phyloP scores from a whole-genome alignment of 108 stramenopile species.

The Cyclotella cryptica region DNA sequence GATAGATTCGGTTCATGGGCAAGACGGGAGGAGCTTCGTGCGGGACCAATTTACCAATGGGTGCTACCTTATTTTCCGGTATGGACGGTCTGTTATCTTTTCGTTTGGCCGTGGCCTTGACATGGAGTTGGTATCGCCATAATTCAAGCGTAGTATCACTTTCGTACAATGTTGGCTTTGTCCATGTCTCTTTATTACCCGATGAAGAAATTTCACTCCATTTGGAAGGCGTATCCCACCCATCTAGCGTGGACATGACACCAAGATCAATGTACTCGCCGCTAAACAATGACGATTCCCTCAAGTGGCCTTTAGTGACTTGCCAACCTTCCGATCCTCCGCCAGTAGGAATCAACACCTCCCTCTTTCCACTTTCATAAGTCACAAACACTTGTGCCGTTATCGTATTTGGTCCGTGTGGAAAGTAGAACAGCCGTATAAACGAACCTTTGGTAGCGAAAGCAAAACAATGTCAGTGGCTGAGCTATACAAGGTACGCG shows the following conservation, averaged over 20 bases:
- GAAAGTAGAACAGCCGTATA: conserved; percentile 44
- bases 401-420: conserved; percentile 45
- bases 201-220: conserved; percentile 19
- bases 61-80: conserved; percentile 41
- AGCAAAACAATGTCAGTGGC: too few relatives aligned
- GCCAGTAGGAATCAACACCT: conserved; percentile 47
- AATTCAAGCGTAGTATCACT: conserved; percentile 50
- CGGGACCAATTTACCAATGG: conserved; percentile 47
- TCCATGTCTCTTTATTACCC: conserved; percentile 27
- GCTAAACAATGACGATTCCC: conserved; percentile 50
- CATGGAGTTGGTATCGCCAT: conserved; percentile 45
- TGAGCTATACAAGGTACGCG: too few relatives aligned
- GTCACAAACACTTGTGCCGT: conserved; percentile 48
- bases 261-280: conserved; percentile 56
- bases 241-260: conserved; percentile 35
- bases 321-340: conserved; percentile 43
- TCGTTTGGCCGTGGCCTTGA: conserved; percentile 29
- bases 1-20: conserved; percentile 42
- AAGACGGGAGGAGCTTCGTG: conserved; percentile 51
- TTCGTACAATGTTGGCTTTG: conserved; percentile 31
- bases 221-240: conserved; percentile 46
- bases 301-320: conserved; percentile 49
- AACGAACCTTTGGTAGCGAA: conserved; percentile 19
- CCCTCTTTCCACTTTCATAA: conserved; percentile 42
- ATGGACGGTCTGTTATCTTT: not conserved